phyloP scores from a whole-genome alignment of 257 asterid genomes.

The Salvia rosmarinus region DNA sequence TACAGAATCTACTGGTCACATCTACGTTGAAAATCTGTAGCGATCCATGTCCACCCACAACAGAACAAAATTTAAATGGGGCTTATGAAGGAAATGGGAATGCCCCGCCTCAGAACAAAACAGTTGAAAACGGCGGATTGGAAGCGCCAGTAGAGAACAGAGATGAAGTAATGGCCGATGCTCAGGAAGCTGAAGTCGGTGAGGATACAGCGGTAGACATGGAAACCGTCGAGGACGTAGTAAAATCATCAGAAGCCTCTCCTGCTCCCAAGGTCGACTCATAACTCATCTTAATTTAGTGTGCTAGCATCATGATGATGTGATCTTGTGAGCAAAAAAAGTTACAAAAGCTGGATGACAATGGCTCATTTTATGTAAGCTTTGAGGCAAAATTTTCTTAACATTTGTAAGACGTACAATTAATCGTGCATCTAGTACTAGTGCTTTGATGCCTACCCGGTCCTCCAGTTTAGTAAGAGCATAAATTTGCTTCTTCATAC shows the following conservation, averaged over 20 bases:
- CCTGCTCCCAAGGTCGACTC: constrained; percentile 53
- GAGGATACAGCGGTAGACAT: constrained; percentile 67
- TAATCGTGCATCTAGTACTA: neutral
- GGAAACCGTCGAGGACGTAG: constrained; percentile 65
- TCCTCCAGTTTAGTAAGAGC: neutral
- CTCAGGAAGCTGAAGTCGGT: constrained; percentile 58
- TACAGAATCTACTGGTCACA: constrained; percentile 81
- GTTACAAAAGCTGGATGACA: too few species aligned
- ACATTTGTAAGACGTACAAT: neutral
- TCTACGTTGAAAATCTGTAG: constrained; percentile 58
- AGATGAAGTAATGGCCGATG: constrained; percentile 88
- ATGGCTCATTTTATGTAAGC: neutral
- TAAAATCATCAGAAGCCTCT: constrained; percentile 59
- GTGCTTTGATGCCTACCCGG: neutral
- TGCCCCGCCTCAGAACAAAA: constrained; percentile 32
- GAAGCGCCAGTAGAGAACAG: constrained; percentile 51
- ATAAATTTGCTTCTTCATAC: constrained; percentile 3
- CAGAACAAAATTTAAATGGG: constrained; percentile 47
- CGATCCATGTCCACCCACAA: constrained; percentile 44
- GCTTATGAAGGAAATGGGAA: constrained; percentile 43
- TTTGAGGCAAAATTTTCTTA: neutral
- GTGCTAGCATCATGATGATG: neutral
- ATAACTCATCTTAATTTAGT: constrained; percentile 21
- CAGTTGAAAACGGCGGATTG: constrained; percentile 55
- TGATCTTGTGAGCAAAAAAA: neutral